Evolutionary conservation across 2,329 filamentous ascomycete genomes (phyloP).

Genomic region (Microdochium nivale): DNA sequence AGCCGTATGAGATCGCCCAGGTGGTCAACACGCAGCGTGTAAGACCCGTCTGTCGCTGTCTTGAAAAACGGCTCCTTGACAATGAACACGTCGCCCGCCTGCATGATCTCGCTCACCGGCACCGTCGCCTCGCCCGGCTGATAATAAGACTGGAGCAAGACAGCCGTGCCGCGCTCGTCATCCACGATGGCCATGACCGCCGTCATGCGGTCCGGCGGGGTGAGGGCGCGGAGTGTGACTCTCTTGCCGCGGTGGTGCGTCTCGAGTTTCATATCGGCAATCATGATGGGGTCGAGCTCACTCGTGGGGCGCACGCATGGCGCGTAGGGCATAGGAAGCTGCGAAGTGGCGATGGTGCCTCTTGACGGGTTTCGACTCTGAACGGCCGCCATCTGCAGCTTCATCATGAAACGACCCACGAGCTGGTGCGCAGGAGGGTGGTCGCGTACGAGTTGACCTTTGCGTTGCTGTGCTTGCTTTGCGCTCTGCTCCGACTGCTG

Average conservation of each 20-base stretch:
- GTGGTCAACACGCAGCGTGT: conserved; percentile 43
- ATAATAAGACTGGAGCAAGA: conserved; percentile 30
- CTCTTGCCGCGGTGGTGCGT: conserved; percentile 16
- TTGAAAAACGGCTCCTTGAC: conserved; percentile 48
- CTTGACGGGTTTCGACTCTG: not conserved
- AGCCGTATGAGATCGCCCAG: conserved; percentile 36
- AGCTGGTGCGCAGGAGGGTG: conserved; percentile 3
- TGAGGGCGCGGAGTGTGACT: conserved; percentile 9
- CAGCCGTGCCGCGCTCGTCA: conserved; percentile 26
- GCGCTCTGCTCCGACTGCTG: conserved; percentile 1
- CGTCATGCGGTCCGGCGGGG: conserved; percentile 8
- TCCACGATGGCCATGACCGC: conserved; percentile 22
- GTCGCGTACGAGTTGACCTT: conserved; percentile 8
- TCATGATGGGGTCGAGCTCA: conserved; percentile 13
- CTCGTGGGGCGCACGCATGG: conserved; percentile 11
- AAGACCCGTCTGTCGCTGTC: conserved; percentile 23
- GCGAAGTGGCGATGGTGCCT: conserved; percentile 2
- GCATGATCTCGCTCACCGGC: conserved; percentile 23
- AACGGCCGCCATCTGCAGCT: not conserved
- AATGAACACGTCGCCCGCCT: conserved; percentile 24
- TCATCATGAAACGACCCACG: conserved; percentile 2
- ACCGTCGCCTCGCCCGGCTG: conserved; percentile 27
- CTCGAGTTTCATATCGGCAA: conserved; percentile 20
- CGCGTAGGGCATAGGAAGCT: conserved; percentile 11
- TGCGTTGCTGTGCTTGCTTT: conserved; percentile 2